A percentile compares a stretch with the other conserved stretches of the same genome.
These are phyloP conservation scores for Rutstroemia sp. DNA, from an alignment of 2,329 filamentous ascomycete genomes.

Conservation along the genomic window DNA sequence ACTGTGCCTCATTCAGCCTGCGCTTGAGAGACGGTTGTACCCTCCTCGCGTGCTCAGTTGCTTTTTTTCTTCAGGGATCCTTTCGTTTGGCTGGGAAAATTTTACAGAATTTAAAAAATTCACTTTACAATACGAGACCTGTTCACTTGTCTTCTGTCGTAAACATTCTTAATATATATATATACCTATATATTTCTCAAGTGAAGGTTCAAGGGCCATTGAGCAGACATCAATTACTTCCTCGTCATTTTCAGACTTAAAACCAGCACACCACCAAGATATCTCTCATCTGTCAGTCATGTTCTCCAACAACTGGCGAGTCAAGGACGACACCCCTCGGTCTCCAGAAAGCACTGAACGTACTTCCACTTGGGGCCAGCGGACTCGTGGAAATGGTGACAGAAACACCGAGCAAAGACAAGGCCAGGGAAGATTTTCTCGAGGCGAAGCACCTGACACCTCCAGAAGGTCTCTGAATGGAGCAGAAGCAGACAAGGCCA, in stretches of 20 bases:
- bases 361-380: conserved; percentile 1
- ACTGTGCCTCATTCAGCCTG: too few relatives aligned
- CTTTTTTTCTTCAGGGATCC: too few relatives aligned
- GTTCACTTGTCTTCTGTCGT: too few relatives aligned
- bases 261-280: background rate
- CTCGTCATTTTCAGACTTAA: background rate
- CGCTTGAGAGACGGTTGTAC: too few relatives aligned
- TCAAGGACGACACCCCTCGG: conserved; percentile 16
- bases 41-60: too few relatives aligned
- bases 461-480: conserved; percentile 14
- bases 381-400: conserved; percentile 3
- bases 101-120: too few relatives aligned
- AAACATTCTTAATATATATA: too few relatives aligned
- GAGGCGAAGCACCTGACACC: conserved; percentile 6
- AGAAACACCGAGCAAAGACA: background rate
- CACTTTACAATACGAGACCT: too few relatives aligned
- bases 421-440: conserved; percentile 6
- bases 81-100: too few relatives aligned
- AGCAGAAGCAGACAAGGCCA: conserved; percentile 15
- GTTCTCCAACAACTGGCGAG: conserved; percentile 24
- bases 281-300: conserved; percentile 10
- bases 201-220: background rate
- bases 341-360: background rate
- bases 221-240: background rate
- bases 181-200: too few relatives aligned